Percentiles rank a stretch among this genome's conserved stretches.
Conservation (phyloP, 257 asterid genomes). For the Coffea canephora region DNA sequence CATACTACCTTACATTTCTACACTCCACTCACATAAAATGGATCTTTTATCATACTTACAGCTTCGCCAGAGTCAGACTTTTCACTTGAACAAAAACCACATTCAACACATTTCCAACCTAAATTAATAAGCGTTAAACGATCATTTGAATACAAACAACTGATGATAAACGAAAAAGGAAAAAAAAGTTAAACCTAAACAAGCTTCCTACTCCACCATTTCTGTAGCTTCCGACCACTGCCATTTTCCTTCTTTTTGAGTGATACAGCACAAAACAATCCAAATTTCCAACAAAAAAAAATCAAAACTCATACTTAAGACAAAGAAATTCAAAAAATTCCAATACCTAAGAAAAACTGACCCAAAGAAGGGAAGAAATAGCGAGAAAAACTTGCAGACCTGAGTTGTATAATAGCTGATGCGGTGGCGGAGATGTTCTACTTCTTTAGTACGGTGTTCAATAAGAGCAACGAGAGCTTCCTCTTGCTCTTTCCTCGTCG, state of each 20-base stretch:
- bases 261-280: neutral
- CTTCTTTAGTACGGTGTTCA: constrained; percentile 86
- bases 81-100: neutral
- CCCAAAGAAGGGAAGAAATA: neutral
- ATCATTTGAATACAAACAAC: neutral
- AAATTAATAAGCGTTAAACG: neutral
- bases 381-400: constrained; percentile 29
- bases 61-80: neutral
- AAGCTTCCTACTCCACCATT: neutral
- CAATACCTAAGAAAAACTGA: neutral
- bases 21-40: neutral
- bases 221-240: neutral
- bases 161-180: neutral
- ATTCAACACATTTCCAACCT: neutral
- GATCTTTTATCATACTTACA: neutral
- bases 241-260: neutral
- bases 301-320: neutral
- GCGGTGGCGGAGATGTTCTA: constrained; percentile 67
- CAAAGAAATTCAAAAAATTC: neutral
- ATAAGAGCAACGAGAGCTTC: constrained; percentile 71
- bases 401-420: constrained; percentile 59
- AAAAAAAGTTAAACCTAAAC: neutral
- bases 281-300: neutral
- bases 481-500: constrained; percentile 50
- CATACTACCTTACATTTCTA: neutral